These are phyloP conservation scores for Cryphonectria naterciae DNA, from an alignment of 2,329 filamentous ascomycete species.

Conservation along the genomic window DNA sequence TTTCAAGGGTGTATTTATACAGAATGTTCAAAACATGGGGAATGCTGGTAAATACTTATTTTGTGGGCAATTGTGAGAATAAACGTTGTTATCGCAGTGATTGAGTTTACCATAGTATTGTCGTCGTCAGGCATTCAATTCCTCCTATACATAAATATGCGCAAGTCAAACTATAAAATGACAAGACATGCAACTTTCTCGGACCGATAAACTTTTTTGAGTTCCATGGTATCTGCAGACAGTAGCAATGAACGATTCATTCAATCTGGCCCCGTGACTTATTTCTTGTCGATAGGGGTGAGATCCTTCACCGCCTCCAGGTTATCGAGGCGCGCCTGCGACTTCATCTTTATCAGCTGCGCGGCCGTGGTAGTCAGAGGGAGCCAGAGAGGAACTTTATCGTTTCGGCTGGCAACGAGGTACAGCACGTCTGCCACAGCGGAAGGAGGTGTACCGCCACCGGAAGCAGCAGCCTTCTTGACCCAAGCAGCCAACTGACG, in stretches of 20 bases:
- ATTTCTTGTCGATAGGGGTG: slow-evolving; percentile 2
- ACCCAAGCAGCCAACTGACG: slow-evolving; percentile 10
- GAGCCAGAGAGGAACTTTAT: slow-evolving; percentile 7
- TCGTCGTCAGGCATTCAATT: neutral
- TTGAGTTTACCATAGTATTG: neutral
- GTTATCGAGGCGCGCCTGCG: slow-evolving; percentile 11
- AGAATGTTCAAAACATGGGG: neutral
- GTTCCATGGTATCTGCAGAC: neutral
- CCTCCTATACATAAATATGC: neutral
- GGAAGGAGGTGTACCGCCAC: neutral
- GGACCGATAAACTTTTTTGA: neutral
- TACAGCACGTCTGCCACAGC: slow-evolving; percentile 10
- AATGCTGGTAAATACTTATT: neutral
- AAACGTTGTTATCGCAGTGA: neutral
- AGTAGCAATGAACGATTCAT: neutral
- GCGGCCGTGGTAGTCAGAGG: slow-evolving; percentile 5
- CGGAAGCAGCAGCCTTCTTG: neutral
- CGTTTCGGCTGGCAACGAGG: slow-evolving; percentile 1
- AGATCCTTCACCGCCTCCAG: slow-evolving; percentile 10
- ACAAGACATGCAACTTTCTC: neutral
- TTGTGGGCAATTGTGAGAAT: neutral
- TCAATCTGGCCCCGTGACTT: neutral
- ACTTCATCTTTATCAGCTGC: slow-evolving; percentile 9
- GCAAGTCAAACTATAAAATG: neutral
- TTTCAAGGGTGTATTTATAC: neutral